Evolutionary conservation across 2,329 filamentous ascomycete genomes (phyloP).

Genomic region (Phaeophleospora eucalypticola): DNA sequence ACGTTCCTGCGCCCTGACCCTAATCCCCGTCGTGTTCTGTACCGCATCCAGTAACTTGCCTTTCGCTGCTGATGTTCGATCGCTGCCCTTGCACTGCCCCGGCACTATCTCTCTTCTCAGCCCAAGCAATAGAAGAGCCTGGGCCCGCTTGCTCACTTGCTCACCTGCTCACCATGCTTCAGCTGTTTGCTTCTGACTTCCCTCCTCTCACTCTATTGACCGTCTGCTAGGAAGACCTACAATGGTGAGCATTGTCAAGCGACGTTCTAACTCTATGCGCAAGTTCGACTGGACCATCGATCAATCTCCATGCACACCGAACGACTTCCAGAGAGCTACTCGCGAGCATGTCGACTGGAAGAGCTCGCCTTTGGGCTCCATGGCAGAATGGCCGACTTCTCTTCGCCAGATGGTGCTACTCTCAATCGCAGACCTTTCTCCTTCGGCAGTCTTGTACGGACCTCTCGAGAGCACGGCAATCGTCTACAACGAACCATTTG

Average conservation of each 20-base stretch:
- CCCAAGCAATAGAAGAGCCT: too few species aligned
- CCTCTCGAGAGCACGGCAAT: constrained; percentile 6
- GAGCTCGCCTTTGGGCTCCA: constrained; percentile 14
- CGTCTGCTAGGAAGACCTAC: neutral
- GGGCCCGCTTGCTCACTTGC: too few species aligned
- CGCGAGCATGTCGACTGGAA: constrained; percentile 20
- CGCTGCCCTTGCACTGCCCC: too few species aligned
- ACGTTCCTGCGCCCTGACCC: too few species aligned
- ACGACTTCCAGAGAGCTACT: constrained; percentile 15
- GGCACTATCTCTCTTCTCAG: too few species aligned
- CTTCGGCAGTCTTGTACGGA: constrained; percentile 16
- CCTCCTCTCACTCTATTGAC: neutral
- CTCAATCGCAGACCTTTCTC: constrained; percentile 12
- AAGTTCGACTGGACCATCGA: constrained; percentile 18
- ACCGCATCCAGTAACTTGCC: too few species aligned
- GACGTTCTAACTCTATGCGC: constrained; percentile 10
- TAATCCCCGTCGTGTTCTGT: too few species aligned
- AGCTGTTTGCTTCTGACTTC: neutral
- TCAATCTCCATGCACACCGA: constrained; percentile 1
- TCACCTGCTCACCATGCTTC: neutral
- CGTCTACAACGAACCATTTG: constrained; percentile 24
- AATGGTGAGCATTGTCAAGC: constrained; percentile 10
- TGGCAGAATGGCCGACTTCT: constrained; percentile 13
- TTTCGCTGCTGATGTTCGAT: too few species aligned
- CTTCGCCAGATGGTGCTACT: constrained; percentile 16